Evolutionary conservation across 2,329 filamentous ascomycete genomes (phyloP).

Genomic region (Fusarium napiforme): DNA sequence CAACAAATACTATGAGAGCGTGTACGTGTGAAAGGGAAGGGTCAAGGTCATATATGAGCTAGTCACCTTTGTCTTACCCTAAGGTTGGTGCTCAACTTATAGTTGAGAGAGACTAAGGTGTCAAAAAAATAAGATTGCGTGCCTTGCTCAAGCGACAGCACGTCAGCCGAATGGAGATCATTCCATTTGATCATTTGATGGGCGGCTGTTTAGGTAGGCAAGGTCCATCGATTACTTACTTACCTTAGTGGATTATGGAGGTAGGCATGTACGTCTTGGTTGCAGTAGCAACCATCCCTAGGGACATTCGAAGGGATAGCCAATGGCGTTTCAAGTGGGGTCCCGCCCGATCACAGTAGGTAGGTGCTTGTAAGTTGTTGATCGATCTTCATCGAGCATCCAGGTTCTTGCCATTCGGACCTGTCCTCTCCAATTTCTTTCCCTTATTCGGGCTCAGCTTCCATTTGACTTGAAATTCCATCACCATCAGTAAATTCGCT

Average conservation of each 20-base stretch:
- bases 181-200: neutral
- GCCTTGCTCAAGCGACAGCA: neutral
- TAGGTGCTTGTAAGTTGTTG: neutral
- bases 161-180: neutral
- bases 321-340: conserved; percentile 10
- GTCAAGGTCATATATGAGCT: neutral
- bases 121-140: neutral
- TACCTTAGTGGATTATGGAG: neutral
- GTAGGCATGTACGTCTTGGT: conserved; percentile 1
- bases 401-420: neutral
- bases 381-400: neutral
- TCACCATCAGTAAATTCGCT: neutral
- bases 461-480: neutral
- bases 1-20: neutral
- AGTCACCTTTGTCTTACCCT: neutral
- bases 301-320: neutral
- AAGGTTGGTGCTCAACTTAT: neutral
- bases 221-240: neutral
- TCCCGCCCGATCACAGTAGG: conserved; percentile 8
- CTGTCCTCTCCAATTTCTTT: neutral
- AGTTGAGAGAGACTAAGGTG: neutral
- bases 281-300: conserved; percentile 18
- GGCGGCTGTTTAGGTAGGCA: neutral
- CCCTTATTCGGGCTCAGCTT: neutral
- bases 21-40: neutral